Evolutionary conservation across 768 basidiomycete species (phyloP).

Genomic region (Hydnomerulius pinastri): DNA sequence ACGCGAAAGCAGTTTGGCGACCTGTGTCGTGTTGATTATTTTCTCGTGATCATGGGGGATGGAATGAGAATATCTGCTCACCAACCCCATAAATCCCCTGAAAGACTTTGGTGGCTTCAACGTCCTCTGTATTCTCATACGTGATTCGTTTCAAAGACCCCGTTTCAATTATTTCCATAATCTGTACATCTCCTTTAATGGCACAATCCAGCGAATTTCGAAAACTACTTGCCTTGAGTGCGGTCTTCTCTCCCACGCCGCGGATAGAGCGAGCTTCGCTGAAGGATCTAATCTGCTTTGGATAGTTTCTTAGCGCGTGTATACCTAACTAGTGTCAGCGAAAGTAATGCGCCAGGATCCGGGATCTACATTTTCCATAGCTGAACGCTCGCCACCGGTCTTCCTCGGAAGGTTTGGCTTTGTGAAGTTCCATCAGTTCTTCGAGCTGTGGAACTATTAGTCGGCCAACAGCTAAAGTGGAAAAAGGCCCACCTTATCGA

Average conservation of each 20-base stretch:
- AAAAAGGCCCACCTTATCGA: conserved; percentile 57
- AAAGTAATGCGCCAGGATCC: not conserved
- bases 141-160: conserved; percentile 69
- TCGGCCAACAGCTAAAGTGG: not conserved
- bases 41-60: not conserved
- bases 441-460: conserved; percentile 47
- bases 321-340: conserved; percentile 47
- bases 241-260: conserved; percentile 76
- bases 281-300: conserved; percentile 56
- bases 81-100: conserved; percentile 88
- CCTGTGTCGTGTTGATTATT: conserved; percentile 41
- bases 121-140: conserved; percentile 67
- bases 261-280: conserved; percentile 60
- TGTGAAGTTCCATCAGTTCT: conserved; percentile 66
- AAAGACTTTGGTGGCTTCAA: conserved; percentile 58
- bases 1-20: conserved; percentile 61
- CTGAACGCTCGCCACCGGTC: conserved; percentile 68
- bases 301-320: conserved; percentile 54
- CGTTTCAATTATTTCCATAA: conserved; percentile 78
- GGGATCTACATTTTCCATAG: conserved; percentile 62
- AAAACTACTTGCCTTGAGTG: conserved; percentile 55
- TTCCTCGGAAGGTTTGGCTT: conserved; percentile 57
- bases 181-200: conserved; percentile 43
- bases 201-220: not conserved
- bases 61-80: conserved; percentile 32